Percentiles rank a stretch among this genome's conserved stretches.
Conservation (phyloP, 2,329 filamentous ascomycete genomes). For the Atkinsonella hypoxylon region DNA sequence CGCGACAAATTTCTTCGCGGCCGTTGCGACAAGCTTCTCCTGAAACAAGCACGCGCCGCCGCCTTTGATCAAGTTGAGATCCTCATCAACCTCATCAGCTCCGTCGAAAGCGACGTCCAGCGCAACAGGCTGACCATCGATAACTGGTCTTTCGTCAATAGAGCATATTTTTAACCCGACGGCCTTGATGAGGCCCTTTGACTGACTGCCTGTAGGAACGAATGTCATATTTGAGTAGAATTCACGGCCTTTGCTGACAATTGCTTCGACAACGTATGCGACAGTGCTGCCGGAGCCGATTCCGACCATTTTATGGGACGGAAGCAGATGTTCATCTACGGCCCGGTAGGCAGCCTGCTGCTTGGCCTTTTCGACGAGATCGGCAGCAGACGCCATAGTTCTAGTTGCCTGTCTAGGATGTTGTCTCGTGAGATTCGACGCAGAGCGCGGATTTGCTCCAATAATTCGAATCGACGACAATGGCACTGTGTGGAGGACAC, state of each 20-base stretch:
- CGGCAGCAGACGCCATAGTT: slow-evolving; percentile 23
- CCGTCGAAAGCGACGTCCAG: slow-evolving; percentile 93
- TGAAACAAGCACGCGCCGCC: slow-evolving; percentile 96
- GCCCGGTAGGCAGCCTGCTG: slow-evolving; percentile 62
- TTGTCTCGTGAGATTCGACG: background rate
- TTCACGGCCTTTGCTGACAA: slow-evolving; percentile 45
- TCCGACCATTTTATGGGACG: slow-evolving; percentile 52
- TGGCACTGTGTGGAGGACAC: background rate
- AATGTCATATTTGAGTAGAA: slow-evolving; percentile 61
- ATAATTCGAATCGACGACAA: background rate
- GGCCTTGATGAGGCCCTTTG: slow-evolving; percentile 69
- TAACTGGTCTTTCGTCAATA: slow-evolving; percentile 58
- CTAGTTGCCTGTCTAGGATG: slow-evolving; percentile 4
- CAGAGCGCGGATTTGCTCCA: background rate
- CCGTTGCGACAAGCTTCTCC: slow-evolving; percentile 86
- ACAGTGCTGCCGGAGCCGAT: slow-evolving; percentile 77
- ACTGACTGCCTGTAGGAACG: slow-evolving; percentile 85
- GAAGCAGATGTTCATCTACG: slow-evolving; percentile 58
- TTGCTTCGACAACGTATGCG: slow-evolving; percentile 75
- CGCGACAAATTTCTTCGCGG: slow-evolving; percentile 75
- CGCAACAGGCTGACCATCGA: slow-evolving; percentile 27
- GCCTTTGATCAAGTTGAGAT: slow-evolving; percentile 94
- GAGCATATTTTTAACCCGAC: slow-evolving; percentile 67
- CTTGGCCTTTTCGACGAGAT: slow-evolving; percentile 59
- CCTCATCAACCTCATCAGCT: slow-evolving; percentile 90